These are phyloP conservation scores for Penicillium canariense DNA, from an alignment of 495 filamentous ascomycete genomes.

Conservation along the genomic window DNA sequence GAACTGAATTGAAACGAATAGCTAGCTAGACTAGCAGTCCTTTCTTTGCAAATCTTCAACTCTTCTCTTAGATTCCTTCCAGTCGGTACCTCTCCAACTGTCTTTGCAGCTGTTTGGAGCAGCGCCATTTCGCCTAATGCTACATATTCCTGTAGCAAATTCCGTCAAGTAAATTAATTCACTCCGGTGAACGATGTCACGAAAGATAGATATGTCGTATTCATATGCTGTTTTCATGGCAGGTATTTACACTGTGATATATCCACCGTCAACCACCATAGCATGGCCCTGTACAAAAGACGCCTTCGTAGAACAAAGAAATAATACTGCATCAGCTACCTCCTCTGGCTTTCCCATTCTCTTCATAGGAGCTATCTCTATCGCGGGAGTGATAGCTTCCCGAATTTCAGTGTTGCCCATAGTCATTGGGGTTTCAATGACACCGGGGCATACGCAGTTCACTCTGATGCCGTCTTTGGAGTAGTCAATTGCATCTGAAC, in stretches of 20 bases:
- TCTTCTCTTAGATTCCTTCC: no score
- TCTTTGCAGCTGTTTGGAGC: no score
- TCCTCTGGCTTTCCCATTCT: conserved; percentile 50
- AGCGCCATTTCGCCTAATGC: no score
- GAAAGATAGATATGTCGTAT: no score
- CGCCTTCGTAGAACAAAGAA: conserved; percentile 46
- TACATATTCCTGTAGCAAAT: no score
- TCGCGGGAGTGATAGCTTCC: conserved; percentile 32
- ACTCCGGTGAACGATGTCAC: no score
- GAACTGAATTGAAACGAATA: conserved; percentile 4
- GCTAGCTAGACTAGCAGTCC: no score
- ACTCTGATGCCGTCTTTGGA: conserved; percentile 47
- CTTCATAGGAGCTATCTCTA: conserved; percentile 50
- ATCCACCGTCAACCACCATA: conserved; percentile 54
- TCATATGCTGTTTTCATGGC: no score
- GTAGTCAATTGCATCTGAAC: conserved; percentile 52
- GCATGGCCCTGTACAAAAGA: conserved; percentile 53
- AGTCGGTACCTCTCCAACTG: no score
- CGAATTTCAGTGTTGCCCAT: conserved; percentile 35
- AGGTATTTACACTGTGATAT: conserved; percentile 39
- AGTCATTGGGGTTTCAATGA: conserved; percentile 51
- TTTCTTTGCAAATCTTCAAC: background rate
- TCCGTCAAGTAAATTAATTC: no score
- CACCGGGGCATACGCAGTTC: conserved; percentile 54
- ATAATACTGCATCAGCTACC: conserved; percentile 50